phyloP scores from a whole-genome alignment of 768 basidiomycete genomes.

The Naematelia aurantialba region DNA sequence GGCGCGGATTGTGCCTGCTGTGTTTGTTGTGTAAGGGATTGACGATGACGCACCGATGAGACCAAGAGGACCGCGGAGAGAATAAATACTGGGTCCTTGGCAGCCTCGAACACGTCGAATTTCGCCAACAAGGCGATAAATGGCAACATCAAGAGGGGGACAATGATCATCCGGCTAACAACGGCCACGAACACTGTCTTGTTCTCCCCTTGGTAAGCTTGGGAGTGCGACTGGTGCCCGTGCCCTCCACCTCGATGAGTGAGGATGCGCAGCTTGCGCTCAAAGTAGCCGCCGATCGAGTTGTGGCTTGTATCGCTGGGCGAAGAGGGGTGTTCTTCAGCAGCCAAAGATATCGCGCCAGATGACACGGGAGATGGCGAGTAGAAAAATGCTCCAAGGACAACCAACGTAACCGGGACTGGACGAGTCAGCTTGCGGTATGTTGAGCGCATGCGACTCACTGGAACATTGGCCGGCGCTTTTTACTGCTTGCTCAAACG shows the following conservation, averaged over 20 bases:
- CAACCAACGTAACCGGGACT: constrained; percentile 82
- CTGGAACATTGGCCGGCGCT: constrained; percentile 49
- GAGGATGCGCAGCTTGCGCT: constrained; percentile 25
- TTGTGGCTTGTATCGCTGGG: constrained; percentile 17
- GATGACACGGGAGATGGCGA: constrained; percentile 30
- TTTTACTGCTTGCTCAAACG: constrained; percentile 51
- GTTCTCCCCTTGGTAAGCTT: constrained; percentile 61
- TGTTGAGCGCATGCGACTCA: constrained; percentile 18
- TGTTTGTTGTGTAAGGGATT: background rate
- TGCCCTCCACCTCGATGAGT: constrained; percentile 1
- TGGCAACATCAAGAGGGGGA: constrained; percentile 73
- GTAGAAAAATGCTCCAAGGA: constrained; percentile 88
- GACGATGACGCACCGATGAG: constrained; percentile 53
- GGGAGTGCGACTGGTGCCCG: constrained; percentile 4
- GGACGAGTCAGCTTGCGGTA: constrained; percentile 47
- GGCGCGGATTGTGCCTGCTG: too few relatives aligned
- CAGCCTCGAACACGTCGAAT: constrained; percentile 49
- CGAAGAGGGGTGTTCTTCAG: constrained; percentile 12
- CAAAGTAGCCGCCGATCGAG: constrained; percentile 20
- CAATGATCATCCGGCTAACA: constrained; percentile 79
- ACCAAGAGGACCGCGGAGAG: constrained; percentile 79
- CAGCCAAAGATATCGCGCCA: background rate
- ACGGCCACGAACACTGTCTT: constrained; percentile 79
- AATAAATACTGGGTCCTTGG: constrained; percentile 58
- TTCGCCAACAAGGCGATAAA: constrained; percentile 63